A percentile compares a stretch with the other conserved stretches of the same genome.
These are phyloP conservation scores for Tolypocladium ophioglossoides DNA, from an alignment of 2,329 filamentous ascomycete genomes.

Conservation along the genomic window DNA sequence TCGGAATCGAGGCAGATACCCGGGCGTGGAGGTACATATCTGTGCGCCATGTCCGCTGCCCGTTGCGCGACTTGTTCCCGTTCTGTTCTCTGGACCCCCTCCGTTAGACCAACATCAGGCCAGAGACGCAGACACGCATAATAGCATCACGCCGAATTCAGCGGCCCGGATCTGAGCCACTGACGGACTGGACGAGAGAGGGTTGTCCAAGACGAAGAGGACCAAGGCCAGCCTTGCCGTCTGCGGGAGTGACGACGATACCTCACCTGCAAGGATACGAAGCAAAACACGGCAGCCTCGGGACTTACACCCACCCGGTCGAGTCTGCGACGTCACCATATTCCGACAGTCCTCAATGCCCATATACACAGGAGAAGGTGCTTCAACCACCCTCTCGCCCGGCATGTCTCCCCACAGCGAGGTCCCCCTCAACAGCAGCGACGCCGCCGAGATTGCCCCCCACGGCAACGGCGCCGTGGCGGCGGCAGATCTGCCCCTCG, in stretches of 20 bases:
- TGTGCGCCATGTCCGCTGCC: neutral
- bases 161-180: neutral
- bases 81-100: neutral
- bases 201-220: neutral
- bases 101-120: neutral
- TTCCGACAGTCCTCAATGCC: neutral
- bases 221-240: neutral
- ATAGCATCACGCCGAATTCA: neutral
- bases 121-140: neutral
- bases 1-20: constrained; percentile 1
- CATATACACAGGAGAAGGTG: neutral
- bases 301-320: neutral
- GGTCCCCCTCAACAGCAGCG: constrained; percentile 15
- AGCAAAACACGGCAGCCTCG: neutral
- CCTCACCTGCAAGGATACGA: too few species aligned
- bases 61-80: neutral
- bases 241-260: neutral
- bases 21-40: neutral
- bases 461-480: constrained; percentile 4
- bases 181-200: neutral
- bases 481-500: neutral
- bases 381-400: neutral
- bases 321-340: neutral
- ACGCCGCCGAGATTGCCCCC: constrained; percentile 8
- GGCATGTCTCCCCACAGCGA: constrained; percentile 26